These are phyloP conservation scores for Tetragonia tetragonoides DNA, from an alignment of 148 eudicot genomes.

Conservation along the genomic window DNA sequence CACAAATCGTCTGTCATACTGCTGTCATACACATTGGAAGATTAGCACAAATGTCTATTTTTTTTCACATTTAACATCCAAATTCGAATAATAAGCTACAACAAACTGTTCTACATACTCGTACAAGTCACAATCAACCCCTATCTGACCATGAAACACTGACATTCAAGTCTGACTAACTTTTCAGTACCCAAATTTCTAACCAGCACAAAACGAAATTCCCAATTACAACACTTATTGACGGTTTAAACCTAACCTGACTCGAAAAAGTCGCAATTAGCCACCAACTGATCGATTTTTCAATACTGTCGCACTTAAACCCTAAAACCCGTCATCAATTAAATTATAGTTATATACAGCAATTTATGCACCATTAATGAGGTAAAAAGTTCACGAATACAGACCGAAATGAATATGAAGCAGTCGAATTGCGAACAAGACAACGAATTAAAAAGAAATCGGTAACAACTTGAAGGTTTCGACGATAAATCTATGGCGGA, in stretches of 20 bases:
- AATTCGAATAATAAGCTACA: background rate
- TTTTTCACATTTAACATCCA: background rate
- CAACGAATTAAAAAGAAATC: background rate
- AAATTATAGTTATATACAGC: background rate
- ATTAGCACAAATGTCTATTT: background rate
- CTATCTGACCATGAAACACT: background rate
- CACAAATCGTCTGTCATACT: background rate
- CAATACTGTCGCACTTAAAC: background rate
- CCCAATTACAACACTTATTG: background rate
- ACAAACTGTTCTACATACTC: background rate
- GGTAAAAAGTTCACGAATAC: background rate
- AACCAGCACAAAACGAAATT: background rate
- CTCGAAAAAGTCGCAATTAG: background rate
- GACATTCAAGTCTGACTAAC: background rate
- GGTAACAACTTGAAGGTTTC: background rate
- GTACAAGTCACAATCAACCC: background rate
- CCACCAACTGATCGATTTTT: background rate
- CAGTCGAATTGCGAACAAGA: background rate
- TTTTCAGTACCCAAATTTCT: background rate
- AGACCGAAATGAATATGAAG: background rate
- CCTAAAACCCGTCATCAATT: constrained; percentile 2
- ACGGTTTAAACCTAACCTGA: background rate
- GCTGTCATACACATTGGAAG: background rate
- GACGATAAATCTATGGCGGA: constrained; percentile 5
- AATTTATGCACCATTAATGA: background rate